These are phyloP conservation scores for Plasmodium fragile DNA, from an alignment of 169 alveolate species.

Conservation along the genomic window DNA sequence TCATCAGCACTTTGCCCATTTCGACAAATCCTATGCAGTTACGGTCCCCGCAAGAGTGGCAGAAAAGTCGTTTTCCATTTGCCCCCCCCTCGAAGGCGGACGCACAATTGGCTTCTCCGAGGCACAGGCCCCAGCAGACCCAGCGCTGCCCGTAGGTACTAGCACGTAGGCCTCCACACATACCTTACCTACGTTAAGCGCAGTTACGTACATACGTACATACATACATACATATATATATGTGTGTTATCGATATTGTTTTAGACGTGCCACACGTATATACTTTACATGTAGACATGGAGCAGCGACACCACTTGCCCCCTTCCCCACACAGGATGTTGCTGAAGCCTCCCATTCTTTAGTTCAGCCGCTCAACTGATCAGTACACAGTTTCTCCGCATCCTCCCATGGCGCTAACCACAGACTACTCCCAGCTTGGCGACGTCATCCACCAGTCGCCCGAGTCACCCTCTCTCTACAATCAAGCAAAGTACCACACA, in stretches of 20 bases:
- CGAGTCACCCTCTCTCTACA: conserved; percentile 37
- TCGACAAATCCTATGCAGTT: background rate
- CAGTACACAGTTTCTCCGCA: background rate
- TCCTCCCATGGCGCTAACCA: conserved; percentile 14
- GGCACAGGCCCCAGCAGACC: background rate
- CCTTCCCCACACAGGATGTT: background rate
- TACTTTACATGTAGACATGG: too few species aligned
- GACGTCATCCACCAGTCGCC: conserved; percentile 28
- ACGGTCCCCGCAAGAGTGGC: background rate
- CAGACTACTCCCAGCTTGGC: conserved; percentile 27
- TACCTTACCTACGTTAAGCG: too few species aligned
- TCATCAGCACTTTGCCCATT: background rate
- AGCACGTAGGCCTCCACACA: background rate
- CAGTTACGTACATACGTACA: background rate
- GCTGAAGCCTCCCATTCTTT: background rate
- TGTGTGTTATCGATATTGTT: too few species aligned
- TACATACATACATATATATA: background rate
- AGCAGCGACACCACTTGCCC: too few species aligned
- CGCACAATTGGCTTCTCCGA: background rate
- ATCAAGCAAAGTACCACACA: conserved; percentile 39
- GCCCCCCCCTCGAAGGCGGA: background rate
- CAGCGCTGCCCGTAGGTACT: background rate
- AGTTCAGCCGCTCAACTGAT: too few species aligned
- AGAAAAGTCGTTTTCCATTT: background rate
- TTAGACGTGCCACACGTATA: too few species aligned